These are phyloP conservation scores for Trebouxiophyceae sp. DNA, from an alignment of 163 green algal genomes.

Conservation along the genomic window DNA sequence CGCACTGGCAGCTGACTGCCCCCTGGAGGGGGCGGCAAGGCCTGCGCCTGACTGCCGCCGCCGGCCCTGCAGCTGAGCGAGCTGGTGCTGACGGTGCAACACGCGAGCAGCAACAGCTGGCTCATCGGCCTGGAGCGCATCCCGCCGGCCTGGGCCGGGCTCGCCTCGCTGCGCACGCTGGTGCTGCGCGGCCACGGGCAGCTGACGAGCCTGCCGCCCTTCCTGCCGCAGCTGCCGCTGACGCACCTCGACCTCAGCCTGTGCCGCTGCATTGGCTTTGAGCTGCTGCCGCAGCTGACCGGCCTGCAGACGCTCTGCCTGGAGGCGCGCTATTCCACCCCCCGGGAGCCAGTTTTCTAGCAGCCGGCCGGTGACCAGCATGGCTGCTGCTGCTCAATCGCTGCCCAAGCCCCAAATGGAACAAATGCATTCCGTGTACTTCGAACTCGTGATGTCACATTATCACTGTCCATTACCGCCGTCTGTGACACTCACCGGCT, in stretches of 20 bases:
- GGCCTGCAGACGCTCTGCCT: constrained; percentile 28
- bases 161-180: constrained; percentile 14
- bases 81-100: constrained; percentile 28
- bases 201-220: constrained; percentile 23
- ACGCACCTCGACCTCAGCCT: constrained; percentile 36
- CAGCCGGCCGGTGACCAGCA: background rate
- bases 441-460: background rate
- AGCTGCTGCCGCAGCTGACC: constrained; percentile 22
- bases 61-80: constrained; percentile 32
- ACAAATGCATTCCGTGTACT: background rate
- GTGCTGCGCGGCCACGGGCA: constrained; percentile 39
- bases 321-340: constrained; percentile 1
- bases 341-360: too few relatives aligned
- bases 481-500: too few relatives aligned
- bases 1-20: too few relatives aligned
- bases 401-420: background rate
- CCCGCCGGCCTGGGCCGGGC: constrained; percentile 22
- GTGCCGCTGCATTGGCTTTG: constrained; percentile 30
- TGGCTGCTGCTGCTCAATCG: background rate
- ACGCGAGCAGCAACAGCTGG: constrained; percentile 19
- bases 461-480: background rate
- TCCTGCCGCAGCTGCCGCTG: constrained; percentile 32
- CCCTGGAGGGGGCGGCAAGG: too few relatives aligned
- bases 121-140: constrained; percentile 35
- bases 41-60: too few relatives aligned